Base-by-base conservation (phyloP, 2,329 filamentous ascomycete genomes). In the Fusarium torulosum region DNA sequence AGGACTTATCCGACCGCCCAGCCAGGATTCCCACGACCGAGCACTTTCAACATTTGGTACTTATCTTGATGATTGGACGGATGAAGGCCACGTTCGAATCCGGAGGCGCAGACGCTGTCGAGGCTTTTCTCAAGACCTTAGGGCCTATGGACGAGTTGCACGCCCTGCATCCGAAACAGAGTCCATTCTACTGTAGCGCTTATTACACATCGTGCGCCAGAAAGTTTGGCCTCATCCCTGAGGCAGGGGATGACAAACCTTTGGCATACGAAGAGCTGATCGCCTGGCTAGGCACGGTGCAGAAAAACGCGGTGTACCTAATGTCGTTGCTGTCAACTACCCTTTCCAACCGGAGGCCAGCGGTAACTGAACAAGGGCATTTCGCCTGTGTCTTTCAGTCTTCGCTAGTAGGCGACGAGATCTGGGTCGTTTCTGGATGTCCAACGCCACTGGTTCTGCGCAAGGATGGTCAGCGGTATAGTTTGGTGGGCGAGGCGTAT, bases 351-450 rank as follows among this genome's bases (percentile, higher is more conserved):
- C 10, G 53, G 2, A 27, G 27, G 0, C 53, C 35, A 3, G 35
- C 27, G 4, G 7, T 52, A 3, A 35, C 11, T 3, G 11, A 56
- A 2, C 27, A 6, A 25, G 20, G 35, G 0, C 1, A 53, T 35
- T 2, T 56, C 3, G 35, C 33, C 0, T 56, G 45, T 35, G 20
- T 40, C 4, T 35, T 38, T 1, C 25, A 42, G 7, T 52, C 35
- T 19, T 19, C 27, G 1, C 13, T 20, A 10, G 7, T 15, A 4
- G 53, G 3, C 4, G 53, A 53, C 6, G 27, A 56, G 6, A 20
- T 53, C 7, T 56, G 53, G 53, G 2, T 56, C 7, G 4, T 53
- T 1, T 53, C 35, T 4, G 45, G 45, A 10, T 53, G 53, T 35
- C 53, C 53, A 17, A 52, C 47, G 6, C 45, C 53, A 4, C n/a